phyloP scores from a whole-genome alignment of 306 rosid species.

The Cucumis sativus region DNA sequence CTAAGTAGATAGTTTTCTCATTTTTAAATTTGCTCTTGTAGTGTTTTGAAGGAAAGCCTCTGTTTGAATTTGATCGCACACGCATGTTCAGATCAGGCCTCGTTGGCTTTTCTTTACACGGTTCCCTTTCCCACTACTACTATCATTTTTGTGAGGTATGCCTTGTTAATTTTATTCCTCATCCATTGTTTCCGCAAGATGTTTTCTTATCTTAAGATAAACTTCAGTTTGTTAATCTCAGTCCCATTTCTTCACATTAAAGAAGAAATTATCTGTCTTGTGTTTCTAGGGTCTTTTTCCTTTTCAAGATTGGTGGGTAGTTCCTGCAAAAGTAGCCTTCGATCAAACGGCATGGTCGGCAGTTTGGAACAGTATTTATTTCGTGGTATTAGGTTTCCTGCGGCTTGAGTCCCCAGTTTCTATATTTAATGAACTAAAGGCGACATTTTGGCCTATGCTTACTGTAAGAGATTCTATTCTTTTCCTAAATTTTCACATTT shows the following conservation, averaged over 20 bases:
- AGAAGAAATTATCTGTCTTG: neutral
- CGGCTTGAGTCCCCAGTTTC: constrained; percentile 68
- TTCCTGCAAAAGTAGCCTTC: constrained; percentile 79
- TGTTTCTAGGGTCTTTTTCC: constrained; percentile 71
- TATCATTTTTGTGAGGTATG: constrained; percentile 86
- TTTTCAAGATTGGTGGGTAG: constrained; percentile 95
- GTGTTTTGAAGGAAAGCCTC: constrained; percentile 95
- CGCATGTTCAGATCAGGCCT: constrained; percentile 91
- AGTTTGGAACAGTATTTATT: constrained; percentile 91
- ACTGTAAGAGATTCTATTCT: constrained; percentile 45
- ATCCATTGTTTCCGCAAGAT: neutral
- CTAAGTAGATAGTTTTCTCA: neutral
- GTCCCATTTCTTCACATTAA: neutral
- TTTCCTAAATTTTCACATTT: neutral
- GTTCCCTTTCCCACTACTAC: constrained; percentile 92
- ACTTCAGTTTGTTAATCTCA: neutral
- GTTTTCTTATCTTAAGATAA: neutral
- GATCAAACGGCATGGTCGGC: constrained; percentile 96
- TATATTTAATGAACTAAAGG: constrained; percentile 60
- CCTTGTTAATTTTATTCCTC: neutral
- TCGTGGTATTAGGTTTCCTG: constrained; percentile 49
- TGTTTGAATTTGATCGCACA: constrained; percentile 79
- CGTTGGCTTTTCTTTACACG: constrained; percentile 93
- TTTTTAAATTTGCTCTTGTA: constrained; percentile 19
- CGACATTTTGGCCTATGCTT: constrained; percentile 82